These are phyloP conservation scores for Phaeotremella fagi DNA, from an alignment of 768 basidiomycete genomes.

Conservation along the genomic window DNA sequence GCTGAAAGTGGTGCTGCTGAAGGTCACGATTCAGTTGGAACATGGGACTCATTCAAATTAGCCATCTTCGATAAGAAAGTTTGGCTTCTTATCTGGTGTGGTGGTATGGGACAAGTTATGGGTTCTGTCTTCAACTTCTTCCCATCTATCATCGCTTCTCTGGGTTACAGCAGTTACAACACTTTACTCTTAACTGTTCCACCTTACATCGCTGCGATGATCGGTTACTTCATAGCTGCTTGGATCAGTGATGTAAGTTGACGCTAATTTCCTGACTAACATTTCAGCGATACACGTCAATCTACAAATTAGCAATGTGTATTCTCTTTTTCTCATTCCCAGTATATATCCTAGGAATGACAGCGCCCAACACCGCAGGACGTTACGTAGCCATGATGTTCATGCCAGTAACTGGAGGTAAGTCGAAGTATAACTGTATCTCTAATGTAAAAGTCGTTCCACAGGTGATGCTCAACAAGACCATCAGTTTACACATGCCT, in stretches of 20 bases:
- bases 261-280: no score
- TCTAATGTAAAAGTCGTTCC: conserved; percentile 13
- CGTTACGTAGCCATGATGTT: conserved; percentile 38
- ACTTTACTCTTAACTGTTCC: conserved; percentile 34
- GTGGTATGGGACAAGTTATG: not conserved
- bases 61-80: conserved; percentile 11
- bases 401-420: conserved; percentile 9
- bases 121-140: conserved; percentile 22
- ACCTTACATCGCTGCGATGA: conserved; percentile 34
- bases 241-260: conserved; percentile 15
- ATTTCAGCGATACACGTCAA: not conserved
- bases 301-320: not conserved
- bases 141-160: conserved; percentile 7
- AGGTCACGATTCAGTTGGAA: not conserved
- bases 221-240: conserved; percentile 26
- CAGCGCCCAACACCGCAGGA: conserved; percentile 23
- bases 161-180: conserved; percentile 7
- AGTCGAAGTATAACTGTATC: no score
- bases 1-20: conserved; percentile 21
- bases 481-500: conserved; percentile 19
- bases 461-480: conserved; percentile 20
- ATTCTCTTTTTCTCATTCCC: not conserved
- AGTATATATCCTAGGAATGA: conserved; percentile 19
- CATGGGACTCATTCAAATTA: conserved; percentile 3
- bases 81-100: not conserved